Evolutionary conservation across 2,329 filamentous ascomycete species (phyloP), one percentile per base, ranked within the genome.

Genomic region (Pleurostoma richardsiae): DNA sequence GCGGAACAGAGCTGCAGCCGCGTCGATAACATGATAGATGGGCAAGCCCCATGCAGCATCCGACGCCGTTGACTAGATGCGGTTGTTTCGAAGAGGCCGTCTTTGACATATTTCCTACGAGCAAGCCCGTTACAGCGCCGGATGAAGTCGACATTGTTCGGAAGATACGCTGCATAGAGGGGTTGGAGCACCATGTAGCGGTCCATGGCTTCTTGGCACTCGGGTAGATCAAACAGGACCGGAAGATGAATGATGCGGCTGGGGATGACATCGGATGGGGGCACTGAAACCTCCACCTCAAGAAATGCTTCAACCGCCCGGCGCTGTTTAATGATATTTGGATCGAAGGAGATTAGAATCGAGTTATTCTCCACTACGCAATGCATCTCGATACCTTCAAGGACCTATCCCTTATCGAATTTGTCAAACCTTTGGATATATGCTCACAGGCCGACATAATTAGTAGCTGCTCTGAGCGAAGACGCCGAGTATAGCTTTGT

Each of bases 131-230:
- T 70, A 41, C 59, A 63, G 31, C 59, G 55, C 6, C 53, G 57
- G 3, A 72, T 51, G 47, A 85, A 86, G 1, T 75, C 69, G 39
- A 83, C 68, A 45, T 84, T 84, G 52, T 80, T 77, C 0, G 82
- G 82, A 0, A 85, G 67, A 56, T 82, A 86, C 0, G 78, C 73
- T 0, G 82, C 82, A 42, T 80, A 73, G 1, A 76, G 71, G 5
- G 82, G 72, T 51, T 83, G 80, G 1, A 80, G 84, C 28, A 77
- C 76, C 57, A 76, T 76, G 59, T 86, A 86, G 4, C 82, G 71
- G 41, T 77, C 65, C 1, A 82, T 72, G 0, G 81, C 80, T 31
- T 77, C 72, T 26, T 70, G 56, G 47, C 60, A 63, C n/a, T 63
- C 59, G 11, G 52, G 54, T 47, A 71, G 67, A 39, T 71, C 56